Base-by-base conservation (phyloP, 352 stramenopile genomes). In the Phytophthora pluvialis region DNA sequence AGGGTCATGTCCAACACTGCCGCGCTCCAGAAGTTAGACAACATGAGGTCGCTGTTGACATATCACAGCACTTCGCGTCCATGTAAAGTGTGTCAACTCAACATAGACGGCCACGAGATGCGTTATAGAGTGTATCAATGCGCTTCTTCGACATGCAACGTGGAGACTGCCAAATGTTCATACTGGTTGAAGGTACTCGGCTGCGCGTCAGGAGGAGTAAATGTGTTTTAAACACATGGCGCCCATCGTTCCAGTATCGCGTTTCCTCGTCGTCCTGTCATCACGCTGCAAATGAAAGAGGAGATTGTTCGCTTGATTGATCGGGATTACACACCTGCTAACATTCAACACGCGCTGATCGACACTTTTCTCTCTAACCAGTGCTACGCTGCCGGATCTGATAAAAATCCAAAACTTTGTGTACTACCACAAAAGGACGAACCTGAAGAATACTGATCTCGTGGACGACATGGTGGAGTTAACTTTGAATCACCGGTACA, bases 391-490 rank as follows among this genome's bases (percentile, higher is more conserved):
- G 9, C 45, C 26, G 5, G 13, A 12, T 13, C 25, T 52, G 44
- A 5, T 18, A 5, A 51, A n/a, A 35, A 51, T 51, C 7, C 45
- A 52, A n/a, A 52, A 40, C 28, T 40, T 40, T 1, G 45, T 52
- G 4, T 52, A 52, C 45, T 39, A 52, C n/a, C 28, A 52, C 29
- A 52, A 36, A 15, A 52, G 15, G 29, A 28, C 29, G 2, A 13
- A 25, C n/a, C 12, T 52, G 26, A 52, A 52, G 4, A 39, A 52
- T 13, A 39, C 28, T 3, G 45, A 40, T 26, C 6, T 52, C 15
- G 26, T 42, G 1, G 45, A 52, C 0, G 45, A 52, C 5, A 31
- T 52, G 26, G n/a, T 52, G 25, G 29, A 28, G n/a, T n/a, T n/a
- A n/a, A n/a, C n/a, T 6, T 29, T 52, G 28, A 4, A 15, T 39